phyloP scores from a whole-genome alignment of 805 yeast species.

The Candida endomychidarum region DNA sequence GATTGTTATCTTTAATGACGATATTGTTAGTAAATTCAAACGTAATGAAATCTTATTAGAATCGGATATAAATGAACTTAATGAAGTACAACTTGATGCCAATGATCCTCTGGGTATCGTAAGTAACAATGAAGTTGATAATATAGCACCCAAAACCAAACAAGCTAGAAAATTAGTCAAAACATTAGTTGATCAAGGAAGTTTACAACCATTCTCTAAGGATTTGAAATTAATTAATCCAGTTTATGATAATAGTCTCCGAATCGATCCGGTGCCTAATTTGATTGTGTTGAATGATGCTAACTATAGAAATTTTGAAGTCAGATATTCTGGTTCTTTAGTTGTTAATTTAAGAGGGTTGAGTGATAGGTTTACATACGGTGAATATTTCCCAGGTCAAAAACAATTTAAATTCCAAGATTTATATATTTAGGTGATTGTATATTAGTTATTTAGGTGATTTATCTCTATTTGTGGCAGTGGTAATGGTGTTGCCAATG shows the following conservation, averaged over 20 bases:
- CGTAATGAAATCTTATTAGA: constrained; percentile 65
- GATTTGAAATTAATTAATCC: constrained; percentile 63
- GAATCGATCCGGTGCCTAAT: constrained; percentile 78
- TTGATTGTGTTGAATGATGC: constrained; percentile 63
- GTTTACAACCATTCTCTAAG: constrained; percentile 74
- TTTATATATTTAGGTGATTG: constrained; percentile 14
- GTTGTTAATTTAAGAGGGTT: constrained; percentile 68
- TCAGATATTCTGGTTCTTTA: constrained; percentile 79
- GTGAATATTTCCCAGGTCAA: constrained; percentile 68
- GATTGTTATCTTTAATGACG: constrained; percentile 71
- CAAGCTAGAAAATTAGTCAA: constrained; percentile 73
- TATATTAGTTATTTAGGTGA: too few species aligned
- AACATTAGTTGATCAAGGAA: constrained; percentile 85
- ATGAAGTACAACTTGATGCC: constrained; percentile 5
- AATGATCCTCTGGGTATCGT: constrained; percentile 17
- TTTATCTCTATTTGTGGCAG: too few species aligned
- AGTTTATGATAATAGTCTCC: constrained; percentile 66
- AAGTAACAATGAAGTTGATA: constrained; percentile 17
- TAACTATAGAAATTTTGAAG: constrained; percentile 67
- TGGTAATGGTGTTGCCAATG: too few species aligned
- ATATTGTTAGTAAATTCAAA: constrained; percentile 66
- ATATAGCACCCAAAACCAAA: constrained; percentile 44
- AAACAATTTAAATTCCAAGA: constrained; percentile 32
- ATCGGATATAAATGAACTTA: constrained; percentile 27
- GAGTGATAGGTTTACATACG: constrained; percentile 51